phyloP scores from a whole-genome alignment of 2,329 filamentous ascomycete genomes.

The Colletotrichum musicola region DNA sequence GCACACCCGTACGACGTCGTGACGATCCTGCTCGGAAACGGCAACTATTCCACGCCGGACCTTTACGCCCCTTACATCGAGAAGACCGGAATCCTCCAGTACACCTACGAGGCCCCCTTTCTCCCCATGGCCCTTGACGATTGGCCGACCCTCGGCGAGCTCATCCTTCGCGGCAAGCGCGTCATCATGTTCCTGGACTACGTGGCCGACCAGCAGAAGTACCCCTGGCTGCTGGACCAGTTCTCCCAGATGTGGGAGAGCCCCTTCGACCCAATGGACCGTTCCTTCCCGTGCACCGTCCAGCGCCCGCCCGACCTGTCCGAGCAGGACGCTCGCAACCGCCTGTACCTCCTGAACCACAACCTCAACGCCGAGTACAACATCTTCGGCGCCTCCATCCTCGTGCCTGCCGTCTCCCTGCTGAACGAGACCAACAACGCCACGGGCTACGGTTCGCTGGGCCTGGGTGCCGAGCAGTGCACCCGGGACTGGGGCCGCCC shows the following conservation, averaged over 20 bases:
- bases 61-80: constrained; percentile 79
- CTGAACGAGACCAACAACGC: constrained; percentile 80
- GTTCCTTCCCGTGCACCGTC: constrained; percentile 79
- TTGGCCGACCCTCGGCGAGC: constrained; percentile 85
- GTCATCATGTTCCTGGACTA: constrained; percentile 89
- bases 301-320: constrained; percentile 80
- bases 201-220: constrained; percentile 79
- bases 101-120: constrained; percentile 79
- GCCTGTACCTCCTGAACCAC: constrained; percentile 89
- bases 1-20: constrained; percentile 87
- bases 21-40: constrained; percentile 87
- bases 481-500: constrained; percentile 71
- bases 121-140: constrained; percentile 78
- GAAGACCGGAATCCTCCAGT: constrained; percentile 77
- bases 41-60: constrained; percentile 74
- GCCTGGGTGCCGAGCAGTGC: constrained; percentile 74
- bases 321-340: constrained; percentile 64
- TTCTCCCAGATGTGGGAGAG: constrained; percentile 94
- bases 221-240: constrained; percentile 89
- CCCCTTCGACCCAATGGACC: constrained; percentile 78
- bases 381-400: constrained; percentile 71
- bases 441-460: constrained; percentile 75
- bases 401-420: constrained; percentile 78
- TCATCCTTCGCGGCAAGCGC: constrained; percentile 79
- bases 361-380: constrained; percentile 86